phyloP scores from a whole-genome alignment of 805 yeast species.

The Wickerhamomyces strasburgensis region DNA sequence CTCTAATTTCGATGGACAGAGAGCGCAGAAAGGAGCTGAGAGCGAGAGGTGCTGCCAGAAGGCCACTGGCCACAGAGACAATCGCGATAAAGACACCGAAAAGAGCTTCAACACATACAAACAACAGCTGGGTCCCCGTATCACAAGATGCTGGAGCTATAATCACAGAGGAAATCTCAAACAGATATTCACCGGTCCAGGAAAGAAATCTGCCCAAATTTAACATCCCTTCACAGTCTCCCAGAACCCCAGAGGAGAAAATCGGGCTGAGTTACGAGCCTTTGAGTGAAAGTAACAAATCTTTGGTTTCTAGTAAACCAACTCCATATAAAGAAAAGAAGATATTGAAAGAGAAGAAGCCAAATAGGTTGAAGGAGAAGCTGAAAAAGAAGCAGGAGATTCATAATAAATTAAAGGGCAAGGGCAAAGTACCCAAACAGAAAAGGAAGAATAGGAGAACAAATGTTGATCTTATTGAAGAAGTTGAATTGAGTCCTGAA shows the following conservation, averaged over 20 bases:
- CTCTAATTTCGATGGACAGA: too few species aligned
- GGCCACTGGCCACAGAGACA: slow-evolving; percentile 3
- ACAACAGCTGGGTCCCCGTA: slow-evolving; percentile 11
- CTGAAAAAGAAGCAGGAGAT: neutral
- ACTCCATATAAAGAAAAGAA: slow-evolving; percentile 6
- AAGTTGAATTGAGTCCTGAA: slow-evolving; percentile 1
- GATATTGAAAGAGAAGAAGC: slow-evolving; percentile 1
- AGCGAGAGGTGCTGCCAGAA: slow-evolving; percentile 15
- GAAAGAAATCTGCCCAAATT: neutral
- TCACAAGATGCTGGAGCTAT: slow-evolving; percentile 18
- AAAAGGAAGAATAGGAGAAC: slow-evolving; percentile 3
- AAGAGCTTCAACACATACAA: neutral
- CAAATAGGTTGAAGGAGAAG: neutral
- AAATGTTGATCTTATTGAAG: slow-evolving; percentile 8
- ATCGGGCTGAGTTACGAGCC: slow-evolving; percentile 7
- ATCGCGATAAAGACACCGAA: slow-evolving; percentile 13
- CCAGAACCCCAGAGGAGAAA: slow-evolving; percentile 4
- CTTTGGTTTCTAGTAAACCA: slow-evolving; percentile 10
- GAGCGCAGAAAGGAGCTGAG: slow-evolving; percentile 13
- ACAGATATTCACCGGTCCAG: slow-evolving; percentile 8
- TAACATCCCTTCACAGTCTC: too few species aligned
- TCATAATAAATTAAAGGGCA: slow-evolving; percentile 3
- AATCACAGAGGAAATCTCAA: slow-evolving; percentile 16
- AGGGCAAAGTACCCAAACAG: slow-evolving; percentile 7
- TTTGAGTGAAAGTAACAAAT: slow-evolving; percentile 5